phyloP scores from a whole-genome alignment of 768 basidiomycete genomes.

The Lepiota brunneoincarnata region DNA sequence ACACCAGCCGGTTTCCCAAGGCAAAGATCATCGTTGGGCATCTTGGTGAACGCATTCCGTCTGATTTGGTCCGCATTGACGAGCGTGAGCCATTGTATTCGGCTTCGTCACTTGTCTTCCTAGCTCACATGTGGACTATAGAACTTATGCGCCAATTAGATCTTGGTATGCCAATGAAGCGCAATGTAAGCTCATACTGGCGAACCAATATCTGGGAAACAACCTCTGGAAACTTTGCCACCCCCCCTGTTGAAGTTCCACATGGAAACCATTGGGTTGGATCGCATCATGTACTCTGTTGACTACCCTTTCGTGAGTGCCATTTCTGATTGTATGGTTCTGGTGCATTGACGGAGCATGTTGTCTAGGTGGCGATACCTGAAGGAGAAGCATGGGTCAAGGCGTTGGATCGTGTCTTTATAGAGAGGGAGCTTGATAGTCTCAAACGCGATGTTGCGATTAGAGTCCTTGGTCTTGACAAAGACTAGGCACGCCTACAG shows the following conservation, averaged over 20 bases:
- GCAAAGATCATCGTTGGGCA: constrained; percentile 41
- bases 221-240: constrained; percentile 39
- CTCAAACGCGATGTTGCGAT: constrained; percentile 27
- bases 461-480: constrained; percentile 25
- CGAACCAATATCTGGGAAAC: constrained; percentile 38
- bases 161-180: constrained; percentile 34
- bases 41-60: constrained; percentile 40
- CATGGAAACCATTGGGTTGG: constrained; percentile 34
- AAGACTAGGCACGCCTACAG: neutral
- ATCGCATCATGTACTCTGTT: constrained; percentile 40
- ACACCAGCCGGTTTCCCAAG: constrained; percentile 37
- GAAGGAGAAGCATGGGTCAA: constrained; percentile 25
- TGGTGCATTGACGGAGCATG: neutral
- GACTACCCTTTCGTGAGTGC: constrained; percentile 32
- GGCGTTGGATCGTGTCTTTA: constrained; percentile 18
- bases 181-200: constrained; percentile 36
- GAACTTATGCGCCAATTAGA: constrained; percentile 27
- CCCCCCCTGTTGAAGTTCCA: constrained; percentile 37
- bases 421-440: constrained; percentile 19
- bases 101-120: neutral
- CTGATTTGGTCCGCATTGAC: constrained; percentile 38
- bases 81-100: constrained; percentile 25
- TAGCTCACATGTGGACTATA: constrained; percentile 11
- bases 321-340: neutral
- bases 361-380: constrained; percentile 18